These are phyloP conservation scores for Colletotrichum shisoi DNA, from an alignment of 2,329 filamentous ascomycete genomes.

Conservation along the genomic window DNA sequence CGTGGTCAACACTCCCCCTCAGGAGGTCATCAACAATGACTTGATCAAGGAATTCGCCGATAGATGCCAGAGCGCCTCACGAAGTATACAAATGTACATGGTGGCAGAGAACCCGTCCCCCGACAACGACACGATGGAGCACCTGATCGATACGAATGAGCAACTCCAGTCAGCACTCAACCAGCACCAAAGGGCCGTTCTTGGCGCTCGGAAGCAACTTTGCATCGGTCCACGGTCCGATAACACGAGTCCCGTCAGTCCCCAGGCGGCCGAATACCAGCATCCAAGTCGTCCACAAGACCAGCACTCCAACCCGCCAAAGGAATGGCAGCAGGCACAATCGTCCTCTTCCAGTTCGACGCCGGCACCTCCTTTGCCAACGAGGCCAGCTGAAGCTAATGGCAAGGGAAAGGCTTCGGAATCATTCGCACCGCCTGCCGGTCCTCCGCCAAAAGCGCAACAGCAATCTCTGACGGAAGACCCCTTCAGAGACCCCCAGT, in stretches of 20 bases:
- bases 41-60: conserved; percentile 91
- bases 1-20: conserved; percentile 80
- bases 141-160: conserved; percentile 92
- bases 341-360: conserved; percentile 35
- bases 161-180: conserved; percentile 83
- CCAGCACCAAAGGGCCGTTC: conserved; percentile 81
- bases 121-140: conserved; percentile 93
- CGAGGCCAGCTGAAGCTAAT: conserved; percentile 32
- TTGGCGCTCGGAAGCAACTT: conserved; percentile 67
- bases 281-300: conserved; percentile 34
- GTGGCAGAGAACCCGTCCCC: conserved; percentile 77
- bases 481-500: conserved; percentile 44
- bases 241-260: conserved; percentile 43
- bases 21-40: conserved; percentile 82
- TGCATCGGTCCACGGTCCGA: conserved; percentile 50
- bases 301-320: conserved; percentile 38
- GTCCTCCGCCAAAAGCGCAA: conserved; percentile 43
- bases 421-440: conserved; percentile 35
- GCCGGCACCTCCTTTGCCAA: conserved; percentile 26
- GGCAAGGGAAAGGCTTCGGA: conserved; percentile 45
- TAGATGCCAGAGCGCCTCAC: conserved; percentile 80
- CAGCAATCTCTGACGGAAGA: conserved; percentile 47
- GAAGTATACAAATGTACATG: conserved; percentile 87
- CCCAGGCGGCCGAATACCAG: conserved; percentile 39
- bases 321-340: conserved; percentile 42